These are phyloP conservation scores for Kappamyces sp. DNA, from an alignment of 192 early-diverging fungal genomes.

Conservation along the genomic window DNA sequence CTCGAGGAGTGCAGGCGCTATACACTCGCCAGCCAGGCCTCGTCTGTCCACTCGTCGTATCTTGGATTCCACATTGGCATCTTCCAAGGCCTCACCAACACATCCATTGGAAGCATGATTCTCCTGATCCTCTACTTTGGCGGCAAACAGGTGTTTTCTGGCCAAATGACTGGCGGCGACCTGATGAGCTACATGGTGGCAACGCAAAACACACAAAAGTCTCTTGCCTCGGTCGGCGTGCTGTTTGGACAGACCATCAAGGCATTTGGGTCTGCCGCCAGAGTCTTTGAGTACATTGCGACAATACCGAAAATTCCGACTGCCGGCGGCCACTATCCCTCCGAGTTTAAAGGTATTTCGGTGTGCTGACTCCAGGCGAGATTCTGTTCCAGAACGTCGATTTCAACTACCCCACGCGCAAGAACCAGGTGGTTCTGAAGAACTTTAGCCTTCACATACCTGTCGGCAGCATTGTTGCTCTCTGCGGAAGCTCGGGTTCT, in stretches of 20 bases:
- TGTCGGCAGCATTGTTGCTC: constrained; percentile 27
- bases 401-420: constrained; percentile 32
- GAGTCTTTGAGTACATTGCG: constrained; percentile 42
- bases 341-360: constrained; percentile 20
- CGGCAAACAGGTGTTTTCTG: constrained; percentile 23
- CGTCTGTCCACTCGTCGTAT: constrained; percentile 7
- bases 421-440: constrained; percentile 22
- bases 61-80: constrained; percentile 37
- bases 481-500: constrained; percentile 29
- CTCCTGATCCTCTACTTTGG: constrained; percentile 34
- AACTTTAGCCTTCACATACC: constrained; percentile 28
- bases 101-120: constrained; percentile 35
- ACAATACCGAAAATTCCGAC: constrained; percentile 16
- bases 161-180: constrained; percentile 30
- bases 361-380: constrained; percentile 13
- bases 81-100: constrained; percentile 37
- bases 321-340: neutral
- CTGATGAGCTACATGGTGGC: constrained; percentile 41
- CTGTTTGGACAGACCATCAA: constrained; percentile 41
- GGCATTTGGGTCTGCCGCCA: constrained; percentile 24
- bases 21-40: constrained; percentile 13
- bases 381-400: constrained; percentile 33
- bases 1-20: constrained; percentile 27
- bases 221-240: constrained; percentile 31
- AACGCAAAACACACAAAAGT: constrained; percentile 37